These are phyloP conservation scores for Fusarium marasasianum DNA, from an alignment of 2,329 filamentous ascomycete genomes.

Conservation along the genomic window DNA sequence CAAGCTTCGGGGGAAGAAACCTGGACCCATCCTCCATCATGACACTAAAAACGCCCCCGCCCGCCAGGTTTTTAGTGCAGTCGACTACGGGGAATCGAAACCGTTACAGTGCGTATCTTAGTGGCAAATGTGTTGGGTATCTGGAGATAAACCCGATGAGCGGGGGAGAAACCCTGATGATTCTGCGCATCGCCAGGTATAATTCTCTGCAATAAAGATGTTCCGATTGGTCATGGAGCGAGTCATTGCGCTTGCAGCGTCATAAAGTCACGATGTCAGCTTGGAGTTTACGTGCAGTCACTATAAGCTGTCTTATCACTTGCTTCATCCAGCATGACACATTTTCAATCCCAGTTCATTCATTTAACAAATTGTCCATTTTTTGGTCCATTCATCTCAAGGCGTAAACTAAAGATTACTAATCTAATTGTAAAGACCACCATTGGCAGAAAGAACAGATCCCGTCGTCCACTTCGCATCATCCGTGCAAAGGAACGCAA, in stretches of 20 bases:
- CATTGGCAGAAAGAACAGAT: background rate
- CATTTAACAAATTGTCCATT: fast-evolving
- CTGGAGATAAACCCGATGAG: background rate
- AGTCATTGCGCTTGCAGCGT: background rate
- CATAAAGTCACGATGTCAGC: background rate
- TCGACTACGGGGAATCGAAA: background rate
- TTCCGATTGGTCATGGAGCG: no score
- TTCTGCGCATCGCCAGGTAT: background rate
- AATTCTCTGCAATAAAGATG: no score
- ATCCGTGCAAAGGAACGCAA: background rate
- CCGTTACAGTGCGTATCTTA: background rate
- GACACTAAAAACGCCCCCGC: background rate
- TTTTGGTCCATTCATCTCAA: no score
- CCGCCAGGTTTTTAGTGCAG: background rate
- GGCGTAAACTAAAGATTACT: fast-evolving
- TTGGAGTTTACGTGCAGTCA: background rate
- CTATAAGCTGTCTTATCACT: no score
- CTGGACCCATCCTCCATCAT: background rate
- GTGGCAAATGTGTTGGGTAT: background rate
- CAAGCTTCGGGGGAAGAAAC: background rate
- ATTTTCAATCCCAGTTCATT: fast-evolving
- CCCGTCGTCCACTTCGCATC: background rate
- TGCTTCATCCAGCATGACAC: background rate
- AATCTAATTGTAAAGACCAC: background rate
- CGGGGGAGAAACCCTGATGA: background rate